These are phyloP conservation scores for Geotrichum citri-aurantii DNA, from an alignment of 1,139 yeast genomes.

Conservation along the genomic window DNA sequence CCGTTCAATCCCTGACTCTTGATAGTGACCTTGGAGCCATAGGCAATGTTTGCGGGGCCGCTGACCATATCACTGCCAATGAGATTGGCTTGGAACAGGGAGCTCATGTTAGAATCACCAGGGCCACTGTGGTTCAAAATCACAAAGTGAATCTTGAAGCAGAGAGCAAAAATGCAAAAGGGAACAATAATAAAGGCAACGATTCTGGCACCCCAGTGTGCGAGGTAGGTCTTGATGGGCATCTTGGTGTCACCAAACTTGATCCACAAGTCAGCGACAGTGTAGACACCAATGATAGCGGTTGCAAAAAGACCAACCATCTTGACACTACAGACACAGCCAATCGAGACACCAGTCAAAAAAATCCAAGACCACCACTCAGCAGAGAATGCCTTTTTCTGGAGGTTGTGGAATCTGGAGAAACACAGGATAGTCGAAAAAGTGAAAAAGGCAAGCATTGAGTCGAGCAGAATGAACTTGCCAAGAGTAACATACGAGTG, in stretches of 20 bases:
- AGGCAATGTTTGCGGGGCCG: constrained; percentile 84
- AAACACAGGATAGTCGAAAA: constrained; percentile 75
- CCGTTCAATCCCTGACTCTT: constrained; percentile 92
- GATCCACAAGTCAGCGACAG: constrained; percentile 64
- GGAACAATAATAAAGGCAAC: constrained; percentile 70
- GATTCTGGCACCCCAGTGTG: constrained; percentile 73
- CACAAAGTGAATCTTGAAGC: constrained; percentile 76
- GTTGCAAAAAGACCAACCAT: constrained; percentile 95
- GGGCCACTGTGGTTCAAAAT: constrained; percentile 79
- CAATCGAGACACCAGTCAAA: constrained; percentile 74
- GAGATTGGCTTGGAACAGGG: constrained; percentile 91
- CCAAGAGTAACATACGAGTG: constrained; percentile 84
- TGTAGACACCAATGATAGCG: constrained; percentile 77
- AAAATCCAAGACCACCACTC: constrained; percentile 95
- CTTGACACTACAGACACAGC: constrained; percentile 81
- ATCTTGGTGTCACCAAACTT: constrained; percentile 49
- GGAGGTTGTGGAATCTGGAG: constrained; percentile 71
- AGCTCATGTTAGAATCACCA: constrained; percentile 96
- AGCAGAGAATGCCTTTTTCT: constrained; percentile 55
- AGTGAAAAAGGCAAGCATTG: constrained; percentile 92
- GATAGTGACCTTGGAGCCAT: constrained; percentile 72
- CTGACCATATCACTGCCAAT: constrained; percentile 71
- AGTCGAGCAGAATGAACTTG: constrained; percentile 86
- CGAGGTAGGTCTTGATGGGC: constrained; percentile 42
- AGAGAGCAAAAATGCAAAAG: constrained; percentile 53